phyloP scores from a whole-genome alignment of 192 early-diverging fungal species.

The Physocladia obscura region DNA sequence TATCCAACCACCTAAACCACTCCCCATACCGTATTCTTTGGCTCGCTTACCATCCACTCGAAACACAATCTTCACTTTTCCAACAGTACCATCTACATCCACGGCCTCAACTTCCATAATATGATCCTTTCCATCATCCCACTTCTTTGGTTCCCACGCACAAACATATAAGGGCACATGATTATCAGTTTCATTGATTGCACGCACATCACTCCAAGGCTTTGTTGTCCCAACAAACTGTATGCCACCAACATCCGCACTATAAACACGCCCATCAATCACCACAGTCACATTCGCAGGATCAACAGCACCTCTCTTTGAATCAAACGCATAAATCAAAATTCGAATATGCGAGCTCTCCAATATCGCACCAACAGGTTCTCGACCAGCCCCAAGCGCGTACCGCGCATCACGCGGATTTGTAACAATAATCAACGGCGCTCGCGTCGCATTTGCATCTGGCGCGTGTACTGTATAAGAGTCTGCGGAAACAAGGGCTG shows the following conservation, averaged over 20 bases:
- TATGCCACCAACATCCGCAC: neutral
- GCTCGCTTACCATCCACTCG: slow-evolving; percentile 62
- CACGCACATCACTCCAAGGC: neutral
- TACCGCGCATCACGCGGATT: slow-evolving; percentile 86
- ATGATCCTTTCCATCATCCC: slow-evolving; percentile 68
- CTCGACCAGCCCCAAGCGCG: slow-evolving; percentile 54
- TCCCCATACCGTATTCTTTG: slow-evolving; percentile 59
- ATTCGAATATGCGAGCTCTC: slow-evolving; percentile 72
- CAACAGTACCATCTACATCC: slow-evolving; percentile 55
- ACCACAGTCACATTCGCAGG: neutral
- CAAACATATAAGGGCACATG: slow-evolving; percentile 72
- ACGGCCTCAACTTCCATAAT: slow-evolving; percentile 58
- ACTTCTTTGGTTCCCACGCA: slow-evolving; percentile 70
- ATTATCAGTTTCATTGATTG: slow-evolving; percentile 46
- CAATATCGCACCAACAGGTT: slow-evolving; percentile 66
- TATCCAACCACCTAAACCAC: slow-evolving; percentile 58
- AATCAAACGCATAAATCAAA: slow-evolving; percentile 53
- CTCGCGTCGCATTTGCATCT: slow-evolving; percentile 2
- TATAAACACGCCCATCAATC: slow-evolving; percentile 3
- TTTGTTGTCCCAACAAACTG: neutral
- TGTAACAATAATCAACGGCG: slow-evolving; percentile 80
- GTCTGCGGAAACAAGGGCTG: slow-evolving; percentile 52
- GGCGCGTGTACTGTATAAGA: too few species aligned
- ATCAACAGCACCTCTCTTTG: neutral
- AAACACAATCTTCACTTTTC: slow-evolving; percentile 57